Base-by-base conservation (phyloP, 192 early-diverging fungal genomes). In the Umbelopsis sp. region DNA sequence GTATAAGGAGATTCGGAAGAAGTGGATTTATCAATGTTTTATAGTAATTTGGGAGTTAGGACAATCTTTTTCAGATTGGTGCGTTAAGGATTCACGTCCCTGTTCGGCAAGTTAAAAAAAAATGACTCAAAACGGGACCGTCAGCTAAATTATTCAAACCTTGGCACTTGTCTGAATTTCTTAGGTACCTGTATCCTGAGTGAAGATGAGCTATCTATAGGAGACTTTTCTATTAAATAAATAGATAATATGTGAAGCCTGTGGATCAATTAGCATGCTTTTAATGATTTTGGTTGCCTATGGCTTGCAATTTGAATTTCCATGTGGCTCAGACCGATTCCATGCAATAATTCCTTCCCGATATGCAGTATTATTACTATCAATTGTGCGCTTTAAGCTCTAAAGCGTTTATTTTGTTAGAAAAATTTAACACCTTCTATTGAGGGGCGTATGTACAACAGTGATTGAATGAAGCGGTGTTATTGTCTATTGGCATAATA, bases 121-220 rank as follows among this genome's bases (percentile, higher is more conserved):
- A 62, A 62, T 62, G 56, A 62, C 56, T 62, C 56, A 62, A 62
- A 62, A 34, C 31, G 47, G 47, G 47, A 34, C 16, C 12, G 11
- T 32, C 16, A 62, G 31, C 16, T 12, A 41, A 0, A 41, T 41
- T 62, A 8, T 20, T 0, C 17, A 34, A 3, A 8, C 16, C 29
- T 34, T 34, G 31, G 56, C 56, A 62, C 31, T 56, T 62, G 14
- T 26, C 56, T 20, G 4, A n/a, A 12, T 4, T 62, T 62, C 5
- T 2, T 49, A 17, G 16, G 16, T 4, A 47, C 20, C 14, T 20
- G 45, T 47, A 54, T 4, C 52, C 22, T 25, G 4, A 25, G 24
- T 12, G 21, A n/a, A n/a, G n/a, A n/a, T n/a, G n/a, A n/a, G n/a
- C n/a, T n/a, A n/a, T n/a, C n/a, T n/a, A n/a, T n/a, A n/a, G n/a